These are phyloP conservation scores for Salvia splendens DNA, from an alignment of 257 asterid species.

Conservation along the genomic window DNA sequence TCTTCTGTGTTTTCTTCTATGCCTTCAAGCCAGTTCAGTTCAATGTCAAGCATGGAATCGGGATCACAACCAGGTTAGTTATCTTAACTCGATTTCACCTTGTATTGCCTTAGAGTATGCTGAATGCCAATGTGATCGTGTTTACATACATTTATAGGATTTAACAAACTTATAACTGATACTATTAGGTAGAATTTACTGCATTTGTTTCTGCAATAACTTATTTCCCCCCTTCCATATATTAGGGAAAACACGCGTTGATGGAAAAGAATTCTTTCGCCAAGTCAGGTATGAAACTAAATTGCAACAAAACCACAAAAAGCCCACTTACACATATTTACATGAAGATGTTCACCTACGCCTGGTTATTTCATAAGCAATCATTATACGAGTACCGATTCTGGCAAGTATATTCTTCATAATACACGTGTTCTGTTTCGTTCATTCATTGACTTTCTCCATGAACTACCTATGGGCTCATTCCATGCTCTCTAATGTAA, in stretches of 20 bases:
- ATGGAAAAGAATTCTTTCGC: constrained; percentile 97
- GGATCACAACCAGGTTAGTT: constrained; percentile 77
- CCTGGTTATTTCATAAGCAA: background rate
- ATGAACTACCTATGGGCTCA: too few species aligned
- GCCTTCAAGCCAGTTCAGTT: constrained; percentile 61
- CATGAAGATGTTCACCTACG: background rate
- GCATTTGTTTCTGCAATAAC: background rate
- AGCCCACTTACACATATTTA: background rate
- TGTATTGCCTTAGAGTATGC: background rate
- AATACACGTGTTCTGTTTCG: background rate
- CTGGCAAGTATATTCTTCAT: background rate
- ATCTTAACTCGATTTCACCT: background rate
- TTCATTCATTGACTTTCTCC: background rate
- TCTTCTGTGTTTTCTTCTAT: constrained; percentile 60
- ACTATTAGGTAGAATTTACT: background rate
- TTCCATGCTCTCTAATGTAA: too few species aligned
- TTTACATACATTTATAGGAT: too few species aligned
- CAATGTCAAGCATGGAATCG: constrained; percentile 73
- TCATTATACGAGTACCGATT: too few species aligned
- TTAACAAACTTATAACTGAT: too few species aligned
- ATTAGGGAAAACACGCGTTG: constrained; percentile 85
- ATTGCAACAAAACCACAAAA: background rate
- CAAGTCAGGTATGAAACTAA: constrained; percentile 72
- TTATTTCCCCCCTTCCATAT: background rate
- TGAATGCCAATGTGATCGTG: too few species aligned